phyloP scores from a whole-genome alignment of 768 basidiomycete genomes.

The Psilocybe subaeruginosa region DNA sequence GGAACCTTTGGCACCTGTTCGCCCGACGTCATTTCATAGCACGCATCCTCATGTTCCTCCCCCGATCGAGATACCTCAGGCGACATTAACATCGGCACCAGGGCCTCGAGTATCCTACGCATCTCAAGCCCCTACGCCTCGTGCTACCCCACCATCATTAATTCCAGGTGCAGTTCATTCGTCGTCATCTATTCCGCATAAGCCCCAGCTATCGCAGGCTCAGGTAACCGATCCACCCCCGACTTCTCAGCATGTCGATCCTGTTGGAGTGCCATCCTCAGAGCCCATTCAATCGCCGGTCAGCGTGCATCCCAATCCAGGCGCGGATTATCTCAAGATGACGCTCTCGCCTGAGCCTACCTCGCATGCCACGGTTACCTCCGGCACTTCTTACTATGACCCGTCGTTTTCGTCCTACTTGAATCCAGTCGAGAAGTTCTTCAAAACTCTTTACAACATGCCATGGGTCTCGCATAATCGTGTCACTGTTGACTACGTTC shows the following conservation, averaged over 20 bases:
- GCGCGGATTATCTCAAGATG: constrained; percentile 43
- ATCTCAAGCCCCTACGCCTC: constrained; percentile 9
- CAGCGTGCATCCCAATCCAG: constrained; percentile 32
- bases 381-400: constrained; percentile 30
- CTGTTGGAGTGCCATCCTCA: constrained; percentile 4
- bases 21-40: constrained; percentile 18
- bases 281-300: constrained; percentile 30
- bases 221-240: not conserved
- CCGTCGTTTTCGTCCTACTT: constrained; percentile 41
- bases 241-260: constrained; percentile 10
- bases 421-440: constrained; percentile 44
- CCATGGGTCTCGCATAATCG: constrained; percentile 50
- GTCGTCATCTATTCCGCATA: constrained; percentile 1
- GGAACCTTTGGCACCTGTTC: constrained; percentile 18
- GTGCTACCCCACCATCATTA: constrained; percentile 6
- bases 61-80: constrained; percentile 13
- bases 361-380: constrained; percentile 17
- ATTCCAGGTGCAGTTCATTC: constrained; percentile 12
- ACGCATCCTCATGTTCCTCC: constrained; percentile 17
- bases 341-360: constrained; percentile 25
- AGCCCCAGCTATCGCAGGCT: not conserved
- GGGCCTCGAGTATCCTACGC: constrained; percentile 11
- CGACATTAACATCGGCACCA: not conserved
- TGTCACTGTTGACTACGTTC: constrained; percentile 49
- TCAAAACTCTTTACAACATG: constrained; percentile 41